Percentiles rank a stretch among this genome's conserved stretches.
phyloP scores from a whole-genome alignment of 495 filamentous ascomycete genomes.

The Stereocaulon alpinum region DNA sequence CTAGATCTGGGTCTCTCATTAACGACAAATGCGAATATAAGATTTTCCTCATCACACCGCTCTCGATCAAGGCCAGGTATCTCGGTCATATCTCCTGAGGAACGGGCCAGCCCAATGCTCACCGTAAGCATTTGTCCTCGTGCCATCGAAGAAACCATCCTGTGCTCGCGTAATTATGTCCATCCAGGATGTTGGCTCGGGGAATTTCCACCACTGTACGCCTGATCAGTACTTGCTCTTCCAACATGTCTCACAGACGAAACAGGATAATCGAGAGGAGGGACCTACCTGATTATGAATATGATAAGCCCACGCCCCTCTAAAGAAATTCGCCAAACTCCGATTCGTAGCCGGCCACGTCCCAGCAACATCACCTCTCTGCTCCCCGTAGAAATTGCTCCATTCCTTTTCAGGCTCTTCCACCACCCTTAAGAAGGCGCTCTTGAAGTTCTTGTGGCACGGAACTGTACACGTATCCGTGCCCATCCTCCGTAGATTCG shows the following conservation, averaged over 20 bases:
- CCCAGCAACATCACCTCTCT: constrained; percentile 20
- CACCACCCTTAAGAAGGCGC: constrained; percentile 36
- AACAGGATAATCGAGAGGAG: not conserved
- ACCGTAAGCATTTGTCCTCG: constrained; percentile 41
- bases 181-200: constrained; percentile 49
- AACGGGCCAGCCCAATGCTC: constrained; percentile 42
- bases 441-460: constrained; percentile 43
- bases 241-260: not conserved
- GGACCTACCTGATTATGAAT: constrained; percentile 47
- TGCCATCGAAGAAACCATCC: constrained; percentile 40
- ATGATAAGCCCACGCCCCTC: constrained; percentile 47
- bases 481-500: constrained; percentile 46
- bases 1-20: too few species aligned
- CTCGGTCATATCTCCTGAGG: constrained; percentile 5
- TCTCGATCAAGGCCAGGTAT: not conserved
- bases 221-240: too few species aligned
- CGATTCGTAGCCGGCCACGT: constrained; percentile 36
- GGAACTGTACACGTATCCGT: constrained; percentile 43
- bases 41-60: too few species aligned
- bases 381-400: constrained; percentile 38
- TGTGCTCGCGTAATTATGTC: constrained; percentile 44
- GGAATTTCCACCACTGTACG: constrained; percentile 39
- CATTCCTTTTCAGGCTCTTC: constrained; percentile 39
- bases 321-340: constrained; percentile 46
- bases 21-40: too few species aligned